A percentile compares a stretch with the other conserved stretches of the same genome.
These are phyloP conservation scores for Zizania latifolia DNA, from an alignment of 176 grass and related monocot genomes.

Conservation along the genomic window DNA sequence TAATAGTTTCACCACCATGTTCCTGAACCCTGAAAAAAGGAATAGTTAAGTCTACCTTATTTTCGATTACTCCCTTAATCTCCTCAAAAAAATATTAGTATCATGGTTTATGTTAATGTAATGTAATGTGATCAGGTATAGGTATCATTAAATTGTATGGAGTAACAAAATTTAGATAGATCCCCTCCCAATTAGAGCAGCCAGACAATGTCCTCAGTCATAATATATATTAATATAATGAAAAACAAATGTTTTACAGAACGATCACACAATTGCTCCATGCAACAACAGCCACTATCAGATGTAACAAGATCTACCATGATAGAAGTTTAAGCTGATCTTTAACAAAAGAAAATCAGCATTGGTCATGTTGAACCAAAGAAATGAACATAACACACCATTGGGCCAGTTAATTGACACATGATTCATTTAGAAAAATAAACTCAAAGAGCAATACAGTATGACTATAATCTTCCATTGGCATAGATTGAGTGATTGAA, in stretches of 20 bases:
- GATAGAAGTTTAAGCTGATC: not conserved
- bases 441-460: not conserved
- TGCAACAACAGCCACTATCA: not conserved
- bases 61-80: not conserved
- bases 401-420: not conserved
- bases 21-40: constrained; percentile 65
- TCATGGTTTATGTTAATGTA: not conserved
- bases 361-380: no score
- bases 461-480: not conserved
- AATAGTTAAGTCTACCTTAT: not conserved
- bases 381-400: no score
- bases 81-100: not conserved
- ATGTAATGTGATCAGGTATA: not conserved
- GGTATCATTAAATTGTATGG: constrained; percentile 1
- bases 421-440: not conserved
- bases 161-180: no score
- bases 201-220: no score
- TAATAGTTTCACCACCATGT: constrained; percentile 91
- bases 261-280: not conserved
- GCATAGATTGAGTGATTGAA: not conserved
- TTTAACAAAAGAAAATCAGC: no score
- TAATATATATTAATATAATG: not conserved
- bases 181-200: no score
- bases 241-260: not conserved
- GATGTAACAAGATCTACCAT: not conserved